Evolutionary conservation across 352 stramenopile genomes (phyloP).

Genomic region (Phytophthora agathidicida): DNA sequence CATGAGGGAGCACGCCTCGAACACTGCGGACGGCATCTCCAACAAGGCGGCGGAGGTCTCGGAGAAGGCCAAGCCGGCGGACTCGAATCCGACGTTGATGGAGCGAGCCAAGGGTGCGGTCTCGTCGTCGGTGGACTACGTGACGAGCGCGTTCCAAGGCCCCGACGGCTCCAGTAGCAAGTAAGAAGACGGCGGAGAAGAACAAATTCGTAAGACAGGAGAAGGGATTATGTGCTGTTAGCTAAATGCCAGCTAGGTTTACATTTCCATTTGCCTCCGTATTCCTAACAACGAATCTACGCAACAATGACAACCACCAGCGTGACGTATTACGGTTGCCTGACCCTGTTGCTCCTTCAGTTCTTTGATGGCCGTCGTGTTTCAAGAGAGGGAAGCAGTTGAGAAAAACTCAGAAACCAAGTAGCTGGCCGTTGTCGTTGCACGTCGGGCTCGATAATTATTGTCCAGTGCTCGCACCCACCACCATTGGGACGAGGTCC

Average conservation of each 20-base stretch:
- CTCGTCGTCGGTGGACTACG: constrained; percentile 24
- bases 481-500: constrained; percentile 31
- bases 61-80: constrained; percentile 16
- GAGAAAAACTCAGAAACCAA: constrained; percentile 20
- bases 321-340: too few relatives aligned
- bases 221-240: background rate
- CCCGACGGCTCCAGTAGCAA: constrained; percentile 1
- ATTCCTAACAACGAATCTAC: too few relatives aligned
- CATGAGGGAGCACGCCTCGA: constrained; percentile 25
- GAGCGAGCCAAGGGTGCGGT: constrained; percentile 18
- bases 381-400: constrained; percentile 10
- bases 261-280: too few relatives aligned
- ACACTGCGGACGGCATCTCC: constrained; percentile 4
- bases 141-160: constrained; percentile 14
- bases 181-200: constrained; percentile 9
- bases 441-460: constrained; percentile 7
- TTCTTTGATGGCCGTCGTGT: background rate
- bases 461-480: constrained; percentile 26
- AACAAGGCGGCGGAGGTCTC: constrained; percentile 29
- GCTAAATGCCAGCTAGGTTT: too few relatives aligned
- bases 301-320: too few relatives aligned
- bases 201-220: constrained; percentile 13
- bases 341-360: too few relatives aligned
- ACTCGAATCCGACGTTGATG: constrained; percentile 34
- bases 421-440: constrained; percentile 15